Percentiles rank a stretch among this genome's conserved stretches.
phyloP scores from a whole-genome alignment of 257 asterid species.

The Euphrasia confusa region DNA sequence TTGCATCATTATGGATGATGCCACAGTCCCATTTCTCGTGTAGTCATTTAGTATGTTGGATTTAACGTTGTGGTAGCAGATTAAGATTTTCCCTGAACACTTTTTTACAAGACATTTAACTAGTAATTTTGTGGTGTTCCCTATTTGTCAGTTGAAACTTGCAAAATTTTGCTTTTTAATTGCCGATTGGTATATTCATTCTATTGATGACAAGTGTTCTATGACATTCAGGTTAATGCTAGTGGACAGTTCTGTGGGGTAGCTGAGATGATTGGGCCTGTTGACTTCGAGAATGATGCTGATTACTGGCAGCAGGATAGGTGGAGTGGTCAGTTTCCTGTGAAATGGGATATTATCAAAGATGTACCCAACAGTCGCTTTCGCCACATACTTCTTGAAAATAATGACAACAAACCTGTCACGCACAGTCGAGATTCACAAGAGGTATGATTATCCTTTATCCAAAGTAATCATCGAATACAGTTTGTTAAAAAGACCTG shows the following conservation, averaged over 20 bases:
- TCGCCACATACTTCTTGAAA: constrained; percentile 88
- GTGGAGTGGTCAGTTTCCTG: constrained; percentile 99
- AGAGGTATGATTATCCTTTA: constrained; percentile 53
- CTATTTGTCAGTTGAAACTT: constrained; percentile 12
- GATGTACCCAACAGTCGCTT: constrained; percentile 97
- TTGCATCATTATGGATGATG: constrained; percentile 1
- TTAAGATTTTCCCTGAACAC: neutral
- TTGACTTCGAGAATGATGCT: constrained; percentile 89
- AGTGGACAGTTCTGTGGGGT: constrained; percentile 98
- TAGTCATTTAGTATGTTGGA: neutral
- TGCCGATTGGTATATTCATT: constrained; percentile 14
- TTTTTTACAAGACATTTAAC: neutral
- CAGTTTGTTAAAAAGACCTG: constrained; percentile 1
- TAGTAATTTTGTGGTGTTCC: neutral
- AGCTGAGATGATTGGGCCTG: constrained; percentile 95
- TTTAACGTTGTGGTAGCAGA: constrained; percentile 13
- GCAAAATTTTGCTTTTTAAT: constrained; percentile 12
- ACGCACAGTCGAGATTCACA: constrained; percentile 99
- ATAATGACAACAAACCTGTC: constrained; percentile 98
- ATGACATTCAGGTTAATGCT: constrained; percentile 75
- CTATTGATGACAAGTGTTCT: constrained; percentile 22
- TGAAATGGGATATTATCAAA: constrained; percentile 88
- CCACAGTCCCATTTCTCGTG: neutral
- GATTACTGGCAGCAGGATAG: constrained; percentile 99
- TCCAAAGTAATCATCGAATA: constrained; percentile 1